Conservation (phyloP, 495 filamentous ascomycete species). For the Trichoderma erinaceum region DNA sequence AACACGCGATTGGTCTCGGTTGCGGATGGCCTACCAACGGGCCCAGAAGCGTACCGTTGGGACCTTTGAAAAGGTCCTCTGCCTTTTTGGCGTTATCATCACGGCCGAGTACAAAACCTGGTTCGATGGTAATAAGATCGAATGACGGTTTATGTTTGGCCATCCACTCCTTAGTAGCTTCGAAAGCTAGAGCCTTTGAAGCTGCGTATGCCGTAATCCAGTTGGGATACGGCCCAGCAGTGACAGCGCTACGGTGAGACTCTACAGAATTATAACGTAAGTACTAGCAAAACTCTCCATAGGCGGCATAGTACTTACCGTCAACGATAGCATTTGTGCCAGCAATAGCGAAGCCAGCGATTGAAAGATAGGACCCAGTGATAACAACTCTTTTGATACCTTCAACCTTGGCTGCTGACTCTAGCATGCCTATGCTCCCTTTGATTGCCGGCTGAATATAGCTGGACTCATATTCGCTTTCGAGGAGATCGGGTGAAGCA, state of each 20-base stretch:
- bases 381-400: neutral
- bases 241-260: slow-evolving; percentile 20
- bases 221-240: slow-evolving; percentile 19
- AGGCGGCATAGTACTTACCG: neutral
- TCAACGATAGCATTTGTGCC: neutral
- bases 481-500: slow-evolving; percentile 26
- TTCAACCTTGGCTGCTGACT: slow-evolving; percentile 24
- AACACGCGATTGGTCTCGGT: slow-evolving; percentile 14
- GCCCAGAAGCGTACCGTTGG: slow-evolving; percentile 17
- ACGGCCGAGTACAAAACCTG: slow-evolving; percentile 18
- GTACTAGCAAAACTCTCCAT: neutral
- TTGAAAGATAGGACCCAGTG: neutral
- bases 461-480: slow-evolving; percentile 27
- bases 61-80: slow-evolving; percentile 1
- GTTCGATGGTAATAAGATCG: slow-evolving; percentile 17
- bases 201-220: slow-evolving; percentile 23
- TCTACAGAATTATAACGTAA: neutral
- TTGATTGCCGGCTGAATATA: slow-evolving; percentile 39
- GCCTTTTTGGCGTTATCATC: slow-evolving; percentile 12
- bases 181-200: slow-evolving; percentile 25
- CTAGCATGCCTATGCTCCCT: slow-evolving; percentile 44
- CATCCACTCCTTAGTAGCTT: slow-evolving; percentile 29
- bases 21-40: slow-evolving; percentile 14
- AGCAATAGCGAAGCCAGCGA: neutral
- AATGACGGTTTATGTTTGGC: slow-evolving; percentile 20